Evolutionary conservation across 208 protist species (phyloP), one percentile per base, ranked within the genome.

Genomic region (Zelonia costaricensis): DNA sequence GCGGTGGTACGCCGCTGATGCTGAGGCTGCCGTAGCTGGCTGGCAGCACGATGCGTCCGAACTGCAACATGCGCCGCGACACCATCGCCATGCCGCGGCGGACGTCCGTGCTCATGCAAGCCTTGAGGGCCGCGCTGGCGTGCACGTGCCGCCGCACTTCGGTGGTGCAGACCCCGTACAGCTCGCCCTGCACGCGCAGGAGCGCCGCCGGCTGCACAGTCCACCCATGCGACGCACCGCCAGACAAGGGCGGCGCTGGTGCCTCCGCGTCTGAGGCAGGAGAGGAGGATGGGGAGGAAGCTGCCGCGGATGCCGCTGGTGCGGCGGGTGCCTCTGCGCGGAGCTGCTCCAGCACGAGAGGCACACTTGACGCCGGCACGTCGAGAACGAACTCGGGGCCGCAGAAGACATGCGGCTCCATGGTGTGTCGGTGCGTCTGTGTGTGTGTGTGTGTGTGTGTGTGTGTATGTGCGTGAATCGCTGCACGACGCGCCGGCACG

Each of bases 381-480:
- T 99, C 98, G 39, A 99, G 71, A n/a, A 83, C 53, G 30, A 94
- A 94, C 75, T 90, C 78, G 5, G 84, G 82, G 0, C 80, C 98
- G 80, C 96, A 99, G 33, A 99, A 83, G 9, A 99, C 88, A 69
- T 99, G 99, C 42, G 98, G 74, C 55, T 99, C 98, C 20, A 92
- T 81, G 25, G 16, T 38, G 20, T 18, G 18, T 7, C 28, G 30
- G 33, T 38, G 33, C 10, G 20, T 4, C 2, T 35, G 0, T 27
- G 28, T 20, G 46, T 16, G 12, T 16, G 46, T 51, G 46, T 53
- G 39, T 40, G 25, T 13, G 56, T 47, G 36, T 49, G 40, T 48
- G 56, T 48, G 20, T 51, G 25, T 51, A 13, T 51, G 45, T 6
- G 22, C 20, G 45, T 51, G 45, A 6, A n/a, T n/a, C 8, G 33